phyloP scores from a whole-genome alignment of 2,329 filamentous ascomycete species.

The Penicillium corylophilum region DNA sequence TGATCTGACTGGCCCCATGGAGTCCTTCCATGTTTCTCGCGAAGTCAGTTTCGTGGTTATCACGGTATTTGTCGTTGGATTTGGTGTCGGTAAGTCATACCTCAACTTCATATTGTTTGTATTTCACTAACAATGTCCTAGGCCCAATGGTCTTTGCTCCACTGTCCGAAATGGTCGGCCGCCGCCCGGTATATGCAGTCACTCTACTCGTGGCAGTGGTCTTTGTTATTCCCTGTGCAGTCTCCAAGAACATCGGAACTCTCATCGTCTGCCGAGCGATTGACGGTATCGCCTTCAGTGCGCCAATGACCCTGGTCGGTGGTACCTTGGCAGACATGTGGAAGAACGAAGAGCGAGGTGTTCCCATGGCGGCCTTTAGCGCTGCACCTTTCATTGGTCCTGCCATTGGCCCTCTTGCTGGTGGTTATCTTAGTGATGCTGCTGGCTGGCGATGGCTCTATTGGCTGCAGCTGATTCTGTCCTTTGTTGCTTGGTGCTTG shows the following conservation, averaged over 20 bases:
- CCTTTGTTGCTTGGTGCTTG: conserved; percentile 67
- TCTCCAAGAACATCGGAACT: conserved; percentile 72
- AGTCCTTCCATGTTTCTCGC: conserved; percentile 66
- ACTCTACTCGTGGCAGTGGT: conserved; percentile 70
- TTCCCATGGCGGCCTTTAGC: conserved; percentile 83
- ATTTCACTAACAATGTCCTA: conserved; percentile 26
- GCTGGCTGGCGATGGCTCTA: conserved; percentile 81
- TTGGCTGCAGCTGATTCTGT: conserved; percentile 79
- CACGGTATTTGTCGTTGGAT: conserved; percentile 76
- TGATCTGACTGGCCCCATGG: conserved; percentile 63
- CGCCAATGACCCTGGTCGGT: conserved; percentile 82
- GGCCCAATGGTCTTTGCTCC: conserved; percentile 79
- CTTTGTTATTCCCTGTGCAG: conserved; percentile 77
- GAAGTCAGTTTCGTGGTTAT: conserved; percentile 73
- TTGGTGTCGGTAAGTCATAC: conserved; percentile 63
- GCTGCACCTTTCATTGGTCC: conserved; percentile 82
- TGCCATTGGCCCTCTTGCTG: conserved; percentile 72
- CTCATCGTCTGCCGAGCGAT: conserved; percentile 74
- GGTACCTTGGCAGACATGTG: conserved; percentile 83
- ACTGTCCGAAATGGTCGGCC: conserved; percentile 71
- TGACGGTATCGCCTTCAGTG: conserved; percentile 80
- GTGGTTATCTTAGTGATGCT: conserved; percentile 71
- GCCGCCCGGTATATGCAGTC: conserved; percentile 67
- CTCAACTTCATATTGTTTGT: neutral
- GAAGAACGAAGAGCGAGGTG: conserved; percentile 77